Evolutionary conservation across 768 basidiomycete species (phyloP).

Genomic region (Sporobolomyces phaffii): DNA sequence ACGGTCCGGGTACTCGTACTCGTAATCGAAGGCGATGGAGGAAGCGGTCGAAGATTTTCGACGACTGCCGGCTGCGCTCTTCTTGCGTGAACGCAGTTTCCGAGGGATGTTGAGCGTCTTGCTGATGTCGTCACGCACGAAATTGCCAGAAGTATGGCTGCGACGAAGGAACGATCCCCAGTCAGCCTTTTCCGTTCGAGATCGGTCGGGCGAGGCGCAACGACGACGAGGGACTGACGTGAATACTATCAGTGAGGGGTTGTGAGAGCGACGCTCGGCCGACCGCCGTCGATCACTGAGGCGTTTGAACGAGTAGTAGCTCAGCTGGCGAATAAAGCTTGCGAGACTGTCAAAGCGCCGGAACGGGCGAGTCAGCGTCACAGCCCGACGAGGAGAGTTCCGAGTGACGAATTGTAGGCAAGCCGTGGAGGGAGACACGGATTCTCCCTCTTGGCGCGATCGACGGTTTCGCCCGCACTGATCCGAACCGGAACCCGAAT

Average conservation of each 20-base stretch:
- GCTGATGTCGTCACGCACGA: slow-evolving; percentile 8
- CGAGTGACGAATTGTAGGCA: too few species aligned
- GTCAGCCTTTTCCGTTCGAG: too few species aligned
- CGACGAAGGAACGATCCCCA: background rate
- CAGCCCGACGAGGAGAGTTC: too few species aligned
- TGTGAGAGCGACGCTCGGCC: slow-evolving; percentile 12
- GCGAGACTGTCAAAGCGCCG: slow-evolving; percentile 3
- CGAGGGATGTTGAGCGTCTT: slow-evolving; percentile 12
- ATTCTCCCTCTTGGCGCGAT: background rate
- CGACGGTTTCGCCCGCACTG: background rate
- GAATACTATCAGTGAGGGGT: slow-evolving; percentile 20
- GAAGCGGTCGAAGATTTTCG: slow-evolving; percentile 15
- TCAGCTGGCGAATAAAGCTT: slow-evolving; percentile 28
- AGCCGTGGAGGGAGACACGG: too few species aligned
- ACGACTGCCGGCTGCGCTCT: background rate
- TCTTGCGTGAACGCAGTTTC: slow-evolving; percentile 19
- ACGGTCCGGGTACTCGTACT: background rate
- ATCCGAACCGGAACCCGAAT: background rate
- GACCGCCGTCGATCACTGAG: slow-evolving; percentile 23
- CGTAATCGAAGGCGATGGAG: slow-evolving; percentile 1
- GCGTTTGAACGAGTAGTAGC: slow-evolving; percentile 33
- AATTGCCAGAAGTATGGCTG: slow-evolving; percentile 27
- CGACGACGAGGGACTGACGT: slow-evolving; percentile 1
- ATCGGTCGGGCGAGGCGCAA: background rate
- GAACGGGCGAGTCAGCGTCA: background rate